These are phyloP conservation scores for Alopecurus myosuroides DNA, from an alignment of 176 grass and related monocot species.

Conservation along the genomic window DNA sequence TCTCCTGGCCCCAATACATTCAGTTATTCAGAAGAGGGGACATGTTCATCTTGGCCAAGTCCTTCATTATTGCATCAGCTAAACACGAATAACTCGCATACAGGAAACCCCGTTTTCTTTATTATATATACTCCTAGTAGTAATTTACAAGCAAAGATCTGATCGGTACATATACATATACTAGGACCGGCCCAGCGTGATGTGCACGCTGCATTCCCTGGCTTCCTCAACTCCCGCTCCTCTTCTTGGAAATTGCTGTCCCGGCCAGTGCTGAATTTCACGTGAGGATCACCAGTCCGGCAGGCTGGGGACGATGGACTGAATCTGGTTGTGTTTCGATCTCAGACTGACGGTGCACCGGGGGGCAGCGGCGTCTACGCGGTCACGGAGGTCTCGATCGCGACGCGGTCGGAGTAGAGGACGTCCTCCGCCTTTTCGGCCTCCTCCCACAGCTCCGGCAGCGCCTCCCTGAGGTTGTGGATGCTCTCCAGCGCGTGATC, in stretches of 20 bases:
- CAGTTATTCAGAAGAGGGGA: neutral
- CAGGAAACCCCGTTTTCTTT: conserved; percentile 29
- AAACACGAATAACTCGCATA: neutral
- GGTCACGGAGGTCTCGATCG: conserved; percentile 81
- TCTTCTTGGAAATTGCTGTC: conserved; percentile 14
- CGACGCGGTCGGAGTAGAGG: conserved; percentile 56
- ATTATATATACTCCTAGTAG: conserved; percentile 18
- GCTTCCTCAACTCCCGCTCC: neutral
- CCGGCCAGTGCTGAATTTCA: conserved; percentile 25
- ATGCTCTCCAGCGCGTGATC: conserved; percentile 94
- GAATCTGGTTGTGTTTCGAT: neutral
- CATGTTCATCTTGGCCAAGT: neutral
- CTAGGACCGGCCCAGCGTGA: conserved; percentile 18
- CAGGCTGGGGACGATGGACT: neutral
- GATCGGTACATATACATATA: conserved; percentile 20
- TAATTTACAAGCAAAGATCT: conserved; percentile 53
- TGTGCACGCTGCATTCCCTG: conserved; percentile 23
- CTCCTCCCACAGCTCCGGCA: conserved; percentile 91
- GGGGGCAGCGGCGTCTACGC: conserved; percentile 37
- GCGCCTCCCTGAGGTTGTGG: conserved; percentile 82
- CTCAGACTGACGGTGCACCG: conserved; percentile 14
- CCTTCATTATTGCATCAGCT: neutral
- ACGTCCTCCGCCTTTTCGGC: conserved; percentile 72
- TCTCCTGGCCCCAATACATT: neutral
- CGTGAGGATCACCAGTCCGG: conserved; percentile 23